Conservation (phyloP, 306 rosid genomes). For the Glycyrrhiza uralensis region DNA sequence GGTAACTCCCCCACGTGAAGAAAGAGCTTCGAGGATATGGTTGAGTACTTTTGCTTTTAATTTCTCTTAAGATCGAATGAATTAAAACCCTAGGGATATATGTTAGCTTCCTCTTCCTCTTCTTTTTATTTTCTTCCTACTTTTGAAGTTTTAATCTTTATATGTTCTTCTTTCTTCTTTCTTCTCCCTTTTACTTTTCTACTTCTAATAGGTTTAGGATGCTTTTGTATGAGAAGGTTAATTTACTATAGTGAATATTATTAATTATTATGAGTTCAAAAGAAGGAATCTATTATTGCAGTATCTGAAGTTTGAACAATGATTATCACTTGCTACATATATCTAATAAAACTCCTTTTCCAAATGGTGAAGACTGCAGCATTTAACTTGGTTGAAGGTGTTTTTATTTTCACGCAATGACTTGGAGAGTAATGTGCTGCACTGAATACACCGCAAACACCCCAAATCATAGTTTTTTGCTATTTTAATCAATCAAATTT, state of each 20-base stretch:
- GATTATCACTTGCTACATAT: background rate
- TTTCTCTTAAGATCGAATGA: slow-evolving; percentile 20
- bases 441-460: slow-evolving; percentile 5
- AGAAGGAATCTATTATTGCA: slow-evolving; percentile 15
- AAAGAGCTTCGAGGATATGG: slow-evolving; percentile 23
- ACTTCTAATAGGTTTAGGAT: slow-evolving; percentile 34
- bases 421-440: slow-evolving; percentile 18
- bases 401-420: slow-evolving; percentile 14
- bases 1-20: slow-evolving; percentile 13
- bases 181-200: background rate
- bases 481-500: background rate
- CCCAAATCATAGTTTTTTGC: background rate
- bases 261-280: slow-evolving; percentile 26
- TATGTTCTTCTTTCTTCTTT: background rate
- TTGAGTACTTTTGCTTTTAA: slow-evolving; percentile 14
- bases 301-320: slow-evolving; percentile 5
- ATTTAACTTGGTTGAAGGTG: slow-evolving; percentile 1
- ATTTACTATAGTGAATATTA: slow-evolving; percentile 31
- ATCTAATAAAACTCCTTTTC: background rate
- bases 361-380: background rate
- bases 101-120: slow-evolving; percentile 26
- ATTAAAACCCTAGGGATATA: slow-evolving; percentile 72
- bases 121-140: background rate
- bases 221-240: slow-evolving; percentile 39
- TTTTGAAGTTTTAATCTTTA: background rate